Evolutionary conservation across 129 eudicot species (phyloP).

Genomic region (Ambrosia trifida): DNA sequence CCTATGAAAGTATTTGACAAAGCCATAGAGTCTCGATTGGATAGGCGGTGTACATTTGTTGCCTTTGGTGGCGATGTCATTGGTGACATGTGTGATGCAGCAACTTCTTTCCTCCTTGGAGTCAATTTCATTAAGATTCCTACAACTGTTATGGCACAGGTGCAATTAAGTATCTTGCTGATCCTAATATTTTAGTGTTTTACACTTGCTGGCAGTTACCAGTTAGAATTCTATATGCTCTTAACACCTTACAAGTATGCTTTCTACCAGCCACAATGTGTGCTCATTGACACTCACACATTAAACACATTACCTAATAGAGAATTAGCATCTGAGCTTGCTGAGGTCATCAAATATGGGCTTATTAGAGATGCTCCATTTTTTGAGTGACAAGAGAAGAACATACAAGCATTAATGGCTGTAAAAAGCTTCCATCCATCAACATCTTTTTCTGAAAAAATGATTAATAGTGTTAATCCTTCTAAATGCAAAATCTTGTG

Average conservation of each 20-base stretch:
- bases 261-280: constrained; percentile 95
- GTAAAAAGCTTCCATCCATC: constrained; percentile 34
- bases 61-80: constrained; percentile 99
- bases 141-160: constrained; percentile 99
- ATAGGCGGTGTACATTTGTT: constrained; percentile 89
- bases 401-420: constrained; percentile 72
- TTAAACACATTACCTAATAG: constrained; percentile 94
- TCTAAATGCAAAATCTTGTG: too few relatives aligned
- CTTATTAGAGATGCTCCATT: constrained; percentile 88
- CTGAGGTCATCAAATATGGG: constrained; percentile 91
- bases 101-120: constrained; percentile 91
- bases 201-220: background rate
- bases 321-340: constrained; percentile 95
- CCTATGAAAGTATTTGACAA: constrained; percentile 93
- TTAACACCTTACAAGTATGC: background rate
- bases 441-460: background rate
- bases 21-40: constrained; percentile 90
- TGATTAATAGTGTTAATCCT: too few relatives aligned
- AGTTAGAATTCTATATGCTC: background rate
- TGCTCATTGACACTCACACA: constrained; percentile 92
- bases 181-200: background rate
- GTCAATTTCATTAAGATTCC: constrained; percentile 98
- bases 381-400: constrained; percentile 98
- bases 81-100: constrained; percentile 99
- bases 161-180: background rate